Evolutionary conservation across 1,139 yeast genomes (phyloP).

Genomic region (Pichia sp.): DNA sequence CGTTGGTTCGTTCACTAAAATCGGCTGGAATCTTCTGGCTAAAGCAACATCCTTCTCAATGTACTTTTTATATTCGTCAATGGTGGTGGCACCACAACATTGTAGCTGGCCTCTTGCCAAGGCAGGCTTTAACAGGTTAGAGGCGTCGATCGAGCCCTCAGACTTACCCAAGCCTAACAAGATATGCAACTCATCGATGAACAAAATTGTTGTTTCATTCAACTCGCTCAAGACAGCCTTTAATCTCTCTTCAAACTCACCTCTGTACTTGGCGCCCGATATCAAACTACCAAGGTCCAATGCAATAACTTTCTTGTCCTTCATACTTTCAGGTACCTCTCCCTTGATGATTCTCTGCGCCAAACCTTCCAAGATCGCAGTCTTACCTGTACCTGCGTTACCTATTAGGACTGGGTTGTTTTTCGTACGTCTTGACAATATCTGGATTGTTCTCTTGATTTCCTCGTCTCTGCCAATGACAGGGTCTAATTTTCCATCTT

Average conservation of each 20-base stretch:
- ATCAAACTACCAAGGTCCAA: conserved; percentile 85
- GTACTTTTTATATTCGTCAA: conserved; percentile 86
- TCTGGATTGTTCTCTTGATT: conserved; percentile 86
- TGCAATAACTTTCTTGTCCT: conserved; percentile 75
- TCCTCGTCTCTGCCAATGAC: conserved; percentile 97
- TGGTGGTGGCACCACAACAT: conserved; percentile 96
- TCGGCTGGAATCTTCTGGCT: conserved; percentile 92
- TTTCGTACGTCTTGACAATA: conserved; percentile 85
- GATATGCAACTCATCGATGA: conserved; percentile 90
- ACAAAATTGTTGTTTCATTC: conserved; percentile 74
- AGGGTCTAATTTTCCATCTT: conserved; percentile 89
- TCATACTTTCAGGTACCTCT: conserved; percentile 92
- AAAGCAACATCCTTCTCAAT: conserved; percentile 97
- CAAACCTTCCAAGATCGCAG: conserved; percentile 92
- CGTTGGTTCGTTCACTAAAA: conserved; percentile 81
- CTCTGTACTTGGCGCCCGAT: conserved; percentile 94
- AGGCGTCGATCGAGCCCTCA: conserved; percentile 95
- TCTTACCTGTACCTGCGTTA: conserved; percentile 96
- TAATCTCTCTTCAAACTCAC: conserved; percentile 90
- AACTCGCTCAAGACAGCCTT: conserved; percentile 82
- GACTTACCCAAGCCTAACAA: conserved; percentile 90
- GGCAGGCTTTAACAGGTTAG: conserved; percentile 88
- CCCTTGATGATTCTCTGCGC: conserved; percentile 89
- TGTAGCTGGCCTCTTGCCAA: conserved; percentile 90
- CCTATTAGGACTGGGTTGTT: conserved; percentile 94